Conservation (phyloP, 495 filamentous ascomycete genomes). For the Neurospora cerealis region DNA sequence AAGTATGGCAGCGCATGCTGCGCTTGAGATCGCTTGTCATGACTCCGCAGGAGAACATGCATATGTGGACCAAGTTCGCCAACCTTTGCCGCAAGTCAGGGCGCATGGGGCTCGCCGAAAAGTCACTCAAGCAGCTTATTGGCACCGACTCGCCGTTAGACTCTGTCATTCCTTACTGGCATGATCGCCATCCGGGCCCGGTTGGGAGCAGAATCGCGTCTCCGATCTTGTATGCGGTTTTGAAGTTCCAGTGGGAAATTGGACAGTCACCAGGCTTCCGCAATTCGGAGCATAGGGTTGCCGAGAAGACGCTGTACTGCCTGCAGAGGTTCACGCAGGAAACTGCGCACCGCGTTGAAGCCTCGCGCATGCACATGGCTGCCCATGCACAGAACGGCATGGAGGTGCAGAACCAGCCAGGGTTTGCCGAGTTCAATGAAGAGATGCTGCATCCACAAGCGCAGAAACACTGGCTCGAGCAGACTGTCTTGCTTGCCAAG, state of each 20-base stretch:
- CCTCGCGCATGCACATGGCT: conserved; percentile 40
- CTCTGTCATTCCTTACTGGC: conserved; percentile 44
- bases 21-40: conserved; percentile 91
- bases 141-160: conserved; percentile 55
- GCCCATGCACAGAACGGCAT: conserved; percentile 45
- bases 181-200: conserved; percentile 32
- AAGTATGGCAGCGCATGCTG: conserved; percentile 97
- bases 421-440: conserved; percentile 51
- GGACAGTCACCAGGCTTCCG: conserved; percentile 39
- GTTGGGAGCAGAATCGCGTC: conserved; percentile 43
- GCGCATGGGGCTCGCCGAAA: conserved; percentile 90
- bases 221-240: conserved; percentile 78
- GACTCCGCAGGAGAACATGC: conserved; percentile 79
- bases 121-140: conserved; percentile 69
- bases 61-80: conserved; percentile 99
- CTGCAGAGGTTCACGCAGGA: conserved; percentile 74
- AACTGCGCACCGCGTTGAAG: conserved; percentile 63
- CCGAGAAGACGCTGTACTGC: conserved; percentile 59
- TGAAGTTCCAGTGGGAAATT: conserved; percentile 92
- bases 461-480: conserved; percentile 43
- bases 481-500: conserved; percentile 76
- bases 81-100: conserved; percentile 95
- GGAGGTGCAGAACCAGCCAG: conserved; percentile 39
- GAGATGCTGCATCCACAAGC: conserved; percentile 28
- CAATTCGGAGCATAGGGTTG: conserved; percentile 25